A percentile compares a stretch with the other conserved stretches of the same genome.
Conservation (phyloP, 2,329 filamentous ascomycete species). For the Neonectria neomacrospora region DNA sequence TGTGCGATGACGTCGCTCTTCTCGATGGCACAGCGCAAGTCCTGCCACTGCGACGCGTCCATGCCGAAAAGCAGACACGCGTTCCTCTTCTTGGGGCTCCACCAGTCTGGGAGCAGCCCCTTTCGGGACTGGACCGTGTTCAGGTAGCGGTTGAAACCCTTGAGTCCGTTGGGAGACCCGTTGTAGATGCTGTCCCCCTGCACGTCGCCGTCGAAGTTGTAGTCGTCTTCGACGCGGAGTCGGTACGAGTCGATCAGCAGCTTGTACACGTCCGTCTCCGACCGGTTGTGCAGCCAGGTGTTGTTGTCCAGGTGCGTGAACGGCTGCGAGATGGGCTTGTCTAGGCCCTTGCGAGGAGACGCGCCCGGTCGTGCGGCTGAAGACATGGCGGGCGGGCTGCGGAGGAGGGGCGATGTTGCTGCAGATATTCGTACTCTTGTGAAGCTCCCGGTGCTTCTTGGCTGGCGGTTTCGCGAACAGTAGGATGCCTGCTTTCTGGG, state of each 20-base stretch:
- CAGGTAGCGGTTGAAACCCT: conserved; percentile 54
- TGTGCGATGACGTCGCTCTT: conserved; percentile 54
- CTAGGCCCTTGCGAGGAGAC: conserved; percentile 45
- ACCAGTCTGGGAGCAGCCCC: conserved; percentile 58
- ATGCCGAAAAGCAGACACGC: conserved; percentile 53
- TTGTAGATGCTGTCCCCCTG: conserved; percentile 47
- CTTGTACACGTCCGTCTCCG: conserved; percentile 56
- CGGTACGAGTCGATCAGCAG: conserved; percentile 61
- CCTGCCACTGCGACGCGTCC: conserved; percentile 42
- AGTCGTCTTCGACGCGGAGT: conserved; percentile 55
- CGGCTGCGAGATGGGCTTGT: conserved; percentile 46
- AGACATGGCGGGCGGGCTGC: background rate
- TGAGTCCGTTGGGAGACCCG: conserved; percentile 34
- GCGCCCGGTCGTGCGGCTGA: background rate
- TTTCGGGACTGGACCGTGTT: conserved; percentile 35
- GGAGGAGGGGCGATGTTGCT: conserved; percentile 33
- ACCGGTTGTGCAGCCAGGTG: conserved; percentile 57
- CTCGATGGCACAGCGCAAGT: conserved; percentile 32
- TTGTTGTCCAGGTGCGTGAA: conserved; percentile 54
- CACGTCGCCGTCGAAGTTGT: conserved; percentile 41
- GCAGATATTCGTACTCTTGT: conserved; percentile 61
- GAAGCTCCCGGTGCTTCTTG: conserved; percentile 53
- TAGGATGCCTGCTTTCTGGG: conserved; percentile 37
- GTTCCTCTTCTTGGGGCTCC: conserved; percentile 51
- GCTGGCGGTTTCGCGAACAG: conserved; percentile 63